Base-by-base conservation (phyloP, 352 stramenopile genomes). In the Aphanomyces invadans region DNA sequence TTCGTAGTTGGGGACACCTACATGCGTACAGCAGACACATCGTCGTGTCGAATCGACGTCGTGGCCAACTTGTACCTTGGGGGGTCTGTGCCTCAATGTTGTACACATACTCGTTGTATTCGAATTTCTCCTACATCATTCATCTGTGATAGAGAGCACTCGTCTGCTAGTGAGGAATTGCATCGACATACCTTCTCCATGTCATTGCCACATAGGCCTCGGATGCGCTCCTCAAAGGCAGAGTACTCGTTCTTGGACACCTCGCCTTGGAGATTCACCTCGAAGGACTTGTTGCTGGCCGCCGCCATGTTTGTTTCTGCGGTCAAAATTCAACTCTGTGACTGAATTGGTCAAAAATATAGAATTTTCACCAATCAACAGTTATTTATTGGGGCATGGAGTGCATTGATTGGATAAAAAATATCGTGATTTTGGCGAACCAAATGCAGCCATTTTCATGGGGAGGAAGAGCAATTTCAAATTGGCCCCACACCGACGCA, bases 81-180 rank as follows among this genome's bases (percentile, higher is more conserved):
- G 84, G 84, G 59, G 82, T 91, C 70, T 91, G 88, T 70, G 89
- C 84, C 62, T 93, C 84, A 62, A 93, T 91, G 71, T 91, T 91
- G 79, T 90, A 93, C 28, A 93, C 82, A 70, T 93, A 93, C 64
- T 93, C 84, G 70, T 93, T 93, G 79, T 85, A 93, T 64, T 83
- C 83, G 28, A 93, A 91, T 33, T 93, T 80, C 65, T 93, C 84
- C 79, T 89, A 56, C 15, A 26, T 52, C 44, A 9, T 7, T n/a
- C 49, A 57, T 42, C 7, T 15, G 36, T 7, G 7, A 42, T 42
- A 15, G 36, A 42, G 7, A 51, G 10, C 10, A 17, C 38, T 49
- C 36, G 21, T 9, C 23, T 65, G 11, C 56, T 53, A 51, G 31
- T 4, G 21, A 17, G 3, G 46, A 55, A 36, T 21, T 44, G 10